Percentiles rank a stretch among this genome's conserved stretches.
phyloP scores from a whole-genome alignment of 257 asterid species.

The Scutellaria baicalensis region DNA sequence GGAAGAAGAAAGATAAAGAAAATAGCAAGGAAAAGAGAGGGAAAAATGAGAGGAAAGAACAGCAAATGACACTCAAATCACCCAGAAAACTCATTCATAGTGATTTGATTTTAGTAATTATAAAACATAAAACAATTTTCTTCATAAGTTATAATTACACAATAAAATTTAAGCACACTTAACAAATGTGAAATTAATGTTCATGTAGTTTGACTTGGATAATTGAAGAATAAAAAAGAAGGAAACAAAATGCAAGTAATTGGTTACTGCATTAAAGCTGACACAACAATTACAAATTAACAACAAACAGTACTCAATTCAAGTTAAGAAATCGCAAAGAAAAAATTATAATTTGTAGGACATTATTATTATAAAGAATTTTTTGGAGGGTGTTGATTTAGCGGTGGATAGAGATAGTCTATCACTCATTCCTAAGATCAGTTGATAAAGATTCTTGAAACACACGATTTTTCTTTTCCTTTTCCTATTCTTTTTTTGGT shows the following conservation, averaged over 20 bases:
- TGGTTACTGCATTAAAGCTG: slow-evolving; percentile 23
- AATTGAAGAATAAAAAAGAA: not conserved
- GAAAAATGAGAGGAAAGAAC: not conserved
- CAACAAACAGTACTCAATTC: slow-evolving; percentile 15
- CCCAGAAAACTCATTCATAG: slow-evolving; percentile 14
- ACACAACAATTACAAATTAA: slow-evolving; percentile 24
- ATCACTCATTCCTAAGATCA: slow-evolving; percentile 26
- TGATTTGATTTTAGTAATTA: not conserved
- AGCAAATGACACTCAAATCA: slow-evolving; percentile 1
- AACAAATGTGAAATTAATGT: not conserved
- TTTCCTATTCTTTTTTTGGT: slow-evolving; percentile 22
- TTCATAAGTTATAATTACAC: not conserved
- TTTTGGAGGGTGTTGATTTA: slow-evolving; percentile 33
- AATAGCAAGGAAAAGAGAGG: too few relatives aligned
- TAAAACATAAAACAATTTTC: not conserved
- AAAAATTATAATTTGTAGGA: slow-evolving; percentile 10
- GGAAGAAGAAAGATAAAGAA: too few relatives aligned
- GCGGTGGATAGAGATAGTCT: slow-evolving; percentile 33
- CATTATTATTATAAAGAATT: slow-evolving; percentile 19
- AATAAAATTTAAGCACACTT: not conserved
- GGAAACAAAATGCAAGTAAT: not conserved
- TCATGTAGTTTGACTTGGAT: slow-evolving; percentile 25
- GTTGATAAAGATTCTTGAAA: slow-evolving; percentile 49
- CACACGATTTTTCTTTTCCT: slow-evolving; percentile 33
- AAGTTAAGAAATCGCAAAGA: slow-evolving; percentile 15